Percentiles rank a stretch among this genome's conserved stretches.
Conservation (phyloP, 2,329 filamentous ascomycete species). For the Cordyceps cateniannulata region DNA sequence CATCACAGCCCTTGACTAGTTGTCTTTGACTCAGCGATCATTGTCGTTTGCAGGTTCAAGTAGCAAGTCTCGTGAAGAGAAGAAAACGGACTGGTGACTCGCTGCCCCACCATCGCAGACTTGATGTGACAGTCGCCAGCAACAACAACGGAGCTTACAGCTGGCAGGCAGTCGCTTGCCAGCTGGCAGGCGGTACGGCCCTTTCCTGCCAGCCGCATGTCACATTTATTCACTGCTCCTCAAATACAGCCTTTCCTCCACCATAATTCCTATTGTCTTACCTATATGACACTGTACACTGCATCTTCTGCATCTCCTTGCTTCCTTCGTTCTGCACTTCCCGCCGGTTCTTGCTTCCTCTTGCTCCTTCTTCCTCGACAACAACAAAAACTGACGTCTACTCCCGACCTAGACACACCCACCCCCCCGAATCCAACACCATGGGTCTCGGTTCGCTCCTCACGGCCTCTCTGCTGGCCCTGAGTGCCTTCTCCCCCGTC, state of each 20-base stretch:
- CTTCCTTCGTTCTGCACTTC: not conserved
- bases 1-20: not conserved
- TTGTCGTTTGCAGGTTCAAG: not conserved
- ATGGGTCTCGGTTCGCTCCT: slow-evolving; percentile 13
- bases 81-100: slow-evolving; percentile 4
- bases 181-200: not conserved
- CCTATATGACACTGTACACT: not conserved
- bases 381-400: not conserved
- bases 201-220: not conserved
- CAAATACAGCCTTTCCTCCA: not conserved
- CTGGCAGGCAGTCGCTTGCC: not conserved
- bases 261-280: slow-evolving; percentile 7
- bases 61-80: slow-evolving; percentile 3
- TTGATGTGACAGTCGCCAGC: not conserved
- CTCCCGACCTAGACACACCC: not conserved
- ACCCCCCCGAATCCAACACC: not conserved
- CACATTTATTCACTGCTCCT: not conserved
- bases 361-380: not conserved
- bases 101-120: slow-evolving; percentile 1
- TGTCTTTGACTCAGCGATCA: not conserved
- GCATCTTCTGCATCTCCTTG: not conserved
- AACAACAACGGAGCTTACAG: not conserved
- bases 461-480: slow-evolving; percentile 13
- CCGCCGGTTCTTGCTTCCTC: not conserved
- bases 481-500: slow-evolving; percentile 11